Evolutionary conservation across 768 basidiomycete species (phyloP).

Genomic region (Cubamyces lactineus): DNA sequence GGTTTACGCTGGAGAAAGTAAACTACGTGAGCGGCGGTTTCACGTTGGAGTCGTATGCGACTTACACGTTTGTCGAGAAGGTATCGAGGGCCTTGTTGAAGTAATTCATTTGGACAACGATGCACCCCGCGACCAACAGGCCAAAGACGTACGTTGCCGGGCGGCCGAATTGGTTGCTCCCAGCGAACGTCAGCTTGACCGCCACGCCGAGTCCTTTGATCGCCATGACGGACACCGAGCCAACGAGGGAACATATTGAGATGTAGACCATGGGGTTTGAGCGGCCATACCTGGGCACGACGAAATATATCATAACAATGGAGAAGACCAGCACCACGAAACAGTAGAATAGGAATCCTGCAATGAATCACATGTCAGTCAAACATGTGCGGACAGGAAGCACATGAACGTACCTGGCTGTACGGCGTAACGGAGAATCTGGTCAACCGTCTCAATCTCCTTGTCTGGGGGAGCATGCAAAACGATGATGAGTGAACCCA

Average conservation of each 20-base stretch:
- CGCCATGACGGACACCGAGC: conserved; percentile 96
- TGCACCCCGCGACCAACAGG: conserved; percentile 78
- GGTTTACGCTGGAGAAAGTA: conserved; percentile 73
- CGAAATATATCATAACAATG: conserved; percentile 82
- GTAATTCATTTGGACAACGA: conserved; percentile 93
- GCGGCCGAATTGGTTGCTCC: conserved; percentile 94
- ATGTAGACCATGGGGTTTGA: conserved; percentile 90
- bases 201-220: conserved; percentile 98
- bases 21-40: background rate
- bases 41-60: background rate
- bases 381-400: background rate
- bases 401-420: conserved; percentile 71
- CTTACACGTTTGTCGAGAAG: conserved; percentile 97
- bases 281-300: conserved; percentile 86
- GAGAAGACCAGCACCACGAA: conserved; percentile 82
- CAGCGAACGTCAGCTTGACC: conserved; percentile 89
- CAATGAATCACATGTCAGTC: background rate
- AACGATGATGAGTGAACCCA: conserved; percentile 93
- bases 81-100: conserved; percentile 98
- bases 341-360: conserved; percentile 92
- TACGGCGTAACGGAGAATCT: conserved; percentile 86
- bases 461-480: conserved; percentile 97
- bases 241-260: conserved; percentile 95
- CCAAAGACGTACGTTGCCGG: conserved; percentile 95
- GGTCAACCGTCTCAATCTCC: conserved; percentile 88